Evolutionary conservation across 1,284 basidiomycete genomes (phyloP).

Genomic region (Pulveroboletus sp.): DNA sequence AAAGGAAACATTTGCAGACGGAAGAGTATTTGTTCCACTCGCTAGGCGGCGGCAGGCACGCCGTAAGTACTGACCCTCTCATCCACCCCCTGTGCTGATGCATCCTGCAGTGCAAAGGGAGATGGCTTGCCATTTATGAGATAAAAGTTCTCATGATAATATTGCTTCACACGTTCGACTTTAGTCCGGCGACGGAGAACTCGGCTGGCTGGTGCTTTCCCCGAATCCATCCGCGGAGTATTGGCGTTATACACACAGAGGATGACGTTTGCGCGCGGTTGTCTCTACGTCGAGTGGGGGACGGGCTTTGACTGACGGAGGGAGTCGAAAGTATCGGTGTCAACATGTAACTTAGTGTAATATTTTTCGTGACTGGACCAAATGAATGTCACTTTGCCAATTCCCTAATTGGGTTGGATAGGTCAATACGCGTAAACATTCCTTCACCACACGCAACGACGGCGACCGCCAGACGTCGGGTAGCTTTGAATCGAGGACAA

Average conservation of each 20-base stretch:
- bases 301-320: neutral
- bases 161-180: constrained; percentile 22
- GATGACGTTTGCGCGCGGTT: constrained; percentile 22
- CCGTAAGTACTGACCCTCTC: constrained; percentile 14
- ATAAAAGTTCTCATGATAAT: constrained; percentile 24
- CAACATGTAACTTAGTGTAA: neutral
- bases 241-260: constrained; percentile 24
- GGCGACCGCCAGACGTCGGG: constrained; percentile 7
- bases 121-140: constrained; percentile 30
- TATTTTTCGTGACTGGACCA: neutral
- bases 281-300: constrained; percentile 4
- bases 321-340: neutral
- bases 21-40: constrained; percentile 21
- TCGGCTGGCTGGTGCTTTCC: constrained; percentile 14
- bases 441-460: constrained; percentile 18
- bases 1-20: constrained; percentile 24
- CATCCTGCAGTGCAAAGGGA: constrained; percentile 27
- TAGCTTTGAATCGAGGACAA: neutral
- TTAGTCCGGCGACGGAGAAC: constrained; percentile 5
- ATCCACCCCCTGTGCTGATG: neutral
- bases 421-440: constrained; percentile 25
- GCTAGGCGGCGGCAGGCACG: constrained; percentile 26
- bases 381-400: too few relatives aligned
- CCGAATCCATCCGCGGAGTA: constrained; percentile 17
- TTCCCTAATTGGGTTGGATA: constrained; percentile 3